Evolutionary conservation across 2,329 filamentous ascomycete species (phyloP).

Genomic region (Fusarium sacchari): DNA sequence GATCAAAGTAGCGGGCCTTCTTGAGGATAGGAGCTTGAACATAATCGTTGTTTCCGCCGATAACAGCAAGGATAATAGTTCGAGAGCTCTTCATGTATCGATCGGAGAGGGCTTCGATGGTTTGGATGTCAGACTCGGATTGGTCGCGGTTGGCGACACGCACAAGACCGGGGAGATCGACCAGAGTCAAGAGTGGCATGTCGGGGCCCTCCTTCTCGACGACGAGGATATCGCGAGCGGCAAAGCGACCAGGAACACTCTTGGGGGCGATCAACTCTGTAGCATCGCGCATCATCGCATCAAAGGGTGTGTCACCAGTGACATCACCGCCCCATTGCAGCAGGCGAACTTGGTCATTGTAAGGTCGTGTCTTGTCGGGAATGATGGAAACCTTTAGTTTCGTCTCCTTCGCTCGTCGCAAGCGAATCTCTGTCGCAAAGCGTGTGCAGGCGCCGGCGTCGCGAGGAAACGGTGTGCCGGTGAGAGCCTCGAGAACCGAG

Average conservation of each 20-base stretch:
- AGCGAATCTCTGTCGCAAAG: conserved; percentile 68
- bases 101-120: conserved; percentile 62
- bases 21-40: conserved; percentile 63
- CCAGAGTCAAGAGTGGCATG: conserved; percentile 68
- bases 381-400: conserved; percentile 64
- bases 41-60: conserved; percentile 65
- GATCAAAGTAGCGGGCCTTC: conserved; percentile 62
- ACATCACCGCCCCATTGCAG: conserved; percentile 60
- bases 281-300: conserved; percentile 61
- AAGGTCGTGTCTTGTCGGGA: conserved; percentile 59
- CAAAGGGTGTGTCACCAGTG: conserved; percentile 57
- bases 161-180: conserved; percentile 70
- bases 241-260: conserved; percentile 61
- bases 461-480: conserved; percentile 68
- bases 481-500: conserved; percentile 71
- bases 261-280: conserved; percentile 62
- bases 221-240: conserved; percentile 63
- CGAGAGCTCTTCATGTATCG: conserved; percentile 66
- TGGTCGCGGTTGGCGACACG: conserved; percentile 64
- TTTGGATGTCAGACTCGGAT: conserved; percentile 61
- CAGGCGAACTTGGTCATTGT: conserved; percentile 59
- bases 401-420: conserved; percentile 59
- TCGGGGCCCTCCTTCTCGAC: conserved; percentile 69
- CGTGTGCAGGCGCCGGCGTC: conserved; percentile 70
- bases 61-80: conserved; percentile 65